Conservation (phyloP, 352 stramenopile genomes). For the Blastocystis sp. region DNA sequence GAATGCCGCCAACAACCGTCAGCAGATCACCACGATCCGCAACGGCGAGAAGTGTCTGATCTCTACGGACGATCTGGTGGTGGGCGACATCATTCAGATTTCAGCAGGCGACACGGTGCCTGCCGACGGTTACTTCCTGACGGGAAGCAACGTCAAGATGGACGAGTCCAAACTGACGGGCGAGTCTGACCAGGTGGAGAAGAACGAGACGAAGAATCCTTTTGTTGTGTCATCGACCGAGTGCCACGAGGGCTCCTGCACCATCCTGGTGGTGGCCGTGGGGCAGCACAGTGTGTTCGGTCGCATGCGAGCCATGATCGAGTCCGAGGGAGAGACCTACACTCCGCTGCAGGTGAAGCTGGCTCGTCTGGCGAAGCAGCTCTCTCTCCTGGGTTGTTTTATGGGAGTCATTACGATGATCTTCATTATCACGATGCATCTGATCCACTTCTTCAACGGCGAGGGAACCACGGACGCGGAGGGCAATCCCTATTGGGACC, state of each 20-base stretch:
- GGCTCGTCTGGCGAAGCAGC: slow-evolving; percentile 79
- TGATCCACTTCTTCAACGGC: slow-evolving; percentile 50
- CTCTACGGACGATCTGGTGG: slow-evolving; percentile 60
- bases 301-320: slow-evolving; percentile 81
- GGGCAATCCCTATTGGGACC: slow-evolving; percentile 72
- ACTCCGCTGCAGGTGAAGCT: slow-evolving; percentile 86
- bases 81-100: slow-evolving; percentile 63
- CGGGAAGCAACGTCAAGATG: slow-evolving; percentile 82
- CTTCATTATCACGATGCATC: slow-evolving; percentile 67
- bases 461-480: slow-evolving; percentile 65
- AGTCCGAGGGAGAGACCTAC: slow-evolving; percentile 73
- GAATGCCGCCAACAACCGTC: slow-evolving; percentile 74
- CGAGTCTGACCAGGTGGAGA: slow-evolving; percentile 85
- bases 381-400: slow-evolving; percentile 74
- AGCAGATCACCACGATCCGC: slow-evolving; percentile 64
- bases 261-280: slow-evolving; percentile 74
- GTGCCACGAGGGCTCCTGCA: slow-evolving; percentile 69
- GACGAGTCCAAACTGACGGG: slow-evolving; percentile 91
- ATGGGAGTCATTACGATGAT: slow-evolving; percentile 78
- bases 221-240: slow-evolving; percentile 80
- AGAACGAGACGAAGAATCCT: slow-evolving; percentile 72
- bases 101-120: slow-evolving; percentile 71
- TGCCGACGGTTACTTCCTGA: slow-evolving; percentile 84
- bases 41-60: slow-evolving; percentile 41
- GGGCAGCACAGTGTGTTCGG: slow-evolving; percentile 77